Evolutionary conservation across 1,284 basidiomycete genomes (phyloP), one percentile per base, ranked within the genome.

Genomic region (Cryptococcus deneoformans): DNA sequence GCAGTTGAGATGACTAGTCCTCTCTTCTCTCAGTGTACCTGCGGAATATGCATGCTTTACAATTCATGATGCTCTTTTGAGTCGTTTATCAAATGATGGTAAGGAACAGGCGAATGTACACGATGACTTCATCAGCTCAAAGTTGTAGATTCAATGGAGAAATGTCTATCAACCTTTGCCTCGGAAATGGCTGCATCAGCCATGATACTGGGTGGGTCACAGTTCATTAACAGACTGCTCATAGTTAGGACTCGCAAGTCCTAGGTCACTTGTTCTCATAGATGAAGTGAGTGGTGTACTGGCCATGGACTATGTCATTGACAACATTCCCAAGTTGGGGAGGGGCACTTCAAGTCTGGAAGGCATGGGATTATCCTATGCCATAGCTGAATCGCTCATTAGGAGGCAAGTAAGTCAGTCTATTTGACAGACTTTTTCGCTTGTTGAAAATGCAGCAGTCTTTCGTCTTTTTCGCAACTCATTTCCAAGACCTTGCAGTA

Each of bases 381-480:
- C 95, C 0, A 89, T 98, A 57, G 90, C 91, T 0, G 94, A 98
- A 73, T 85, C 84, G 45, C 81, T 98, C 55, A 87, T 96, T 63
- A 79, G 80, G 46, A 77, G 82, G 44, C 88, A 88, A 79, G 92
- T 88, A 48, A 37, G 78, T 40, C 9, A 8, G 9, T 53, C 10
- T 46, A 37, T 34, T 29, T 44, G 34, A 43, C 36, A 36, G 20
- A 29, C n/a, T 65, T 54, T 7, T 56, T 44, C 38, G 34, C 34
- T 12, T 5, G 5, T 29, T 39, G 40, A 46, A 24, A 43, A 8
- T 5, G 44, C 24, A 12, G 34, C 58, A 93, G 89, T 81, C 86
- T 9, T 89, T 88, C 63, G 87, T 89, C 2, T 89, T 96, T 77
- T 98, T 97, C 69, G 87, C 90, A 6, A 97, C 94, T 82, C 94